Conservation (phyloP, 116 monocot species). For the Iris pallida region DNA sequence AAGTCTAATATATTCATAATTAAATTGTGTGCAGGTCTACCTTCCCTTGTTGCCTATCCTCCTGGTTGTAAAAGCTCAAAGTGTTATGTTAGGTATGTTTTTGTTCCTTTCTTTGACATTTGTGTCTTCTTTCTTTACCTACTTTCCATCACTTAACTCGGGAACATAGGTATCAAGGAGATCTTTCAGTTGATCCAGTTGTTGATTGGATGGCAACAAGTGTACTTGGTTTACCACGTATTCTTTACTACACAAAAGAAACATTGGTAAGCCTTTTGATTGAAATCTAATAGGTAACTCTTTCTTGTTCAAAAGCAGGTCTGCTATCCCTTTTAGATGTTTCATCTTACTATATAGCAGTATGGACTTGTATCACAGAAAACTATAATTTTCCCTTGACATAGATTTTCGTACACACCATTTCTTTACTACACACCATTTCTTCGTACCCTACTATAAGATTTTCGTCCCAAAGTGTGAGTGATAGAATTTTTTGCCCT, state of each 20-base stretch:
- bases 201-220: slow-evolving; percentile 88
- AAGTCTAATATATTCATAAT: not conserved
- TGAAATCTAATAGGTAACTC: no score
- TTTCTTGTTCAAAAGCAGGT: no score
- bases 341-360: no score
- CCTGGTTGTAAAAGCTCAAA: slow-evolving; percentile 55
- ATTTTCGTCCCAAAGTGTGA: no score
- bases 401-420: no score
- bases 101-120: not conserved
- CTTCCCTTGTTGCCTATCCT: slow-evolving; percentile 81
- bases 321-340: no score
- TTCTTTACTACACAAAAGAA: slow-evolving; percentile 86
- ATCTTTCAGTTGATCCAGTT: slow-evolving; percentile 72
- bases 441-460: no score
- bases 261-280: slow-evolving; percentile 47
- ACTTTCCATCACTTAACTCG: not conserved
- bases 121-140: no score
- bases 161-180: slow-evolving; percentile 65
- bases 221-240: slow-evolving; percentile 84
- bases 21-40: slow-evolving; percentile 54
- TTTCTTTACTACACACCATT: no score
- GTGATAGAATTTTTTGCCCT: no score
- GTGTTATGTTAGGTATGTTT: slow-evolving; percentile 67
- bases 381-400: no score
- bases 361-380: no score